Percentiles rank a stretch among this genome's conserved stretches.
Evolutionary conservation across 176 grass and related monocot genomes (phyloP).

Genomic region (Zoysia pacifica): DNA sequence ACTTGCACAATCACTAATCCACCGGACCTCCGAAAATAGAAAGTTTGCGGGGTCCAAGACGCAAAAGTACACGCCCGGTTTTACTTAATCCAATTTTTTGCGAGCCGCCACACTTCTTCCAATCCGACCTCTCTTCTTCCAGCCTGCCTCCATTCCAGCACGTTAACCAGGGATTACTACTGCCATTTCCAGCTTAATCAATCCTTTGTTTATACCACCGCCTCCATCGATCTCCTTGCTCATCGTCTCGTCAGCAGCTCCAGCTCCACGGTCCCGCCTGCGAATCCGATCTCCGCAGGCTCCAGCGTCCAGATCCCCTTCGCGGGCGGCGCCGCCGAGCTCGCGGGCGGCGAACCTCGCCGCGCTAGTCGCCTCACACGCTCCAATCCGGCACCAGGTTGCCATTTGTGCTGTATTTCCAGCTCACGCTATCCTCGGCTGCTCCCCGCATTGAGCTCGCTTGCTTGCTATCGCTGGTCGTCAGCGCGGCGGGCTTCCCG

Average conservation of each 20-base stretch:
- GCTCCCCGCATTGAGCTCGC: constrained; percentile 34
- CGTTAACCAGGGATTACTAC: not conserved
- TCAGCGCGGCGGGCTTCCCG: no score
- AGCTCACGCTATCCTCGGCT: not conserved
- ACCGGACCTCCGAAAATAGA: not conserved
- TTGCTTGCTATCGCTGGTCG: not conserved
- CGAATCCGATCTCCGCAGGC: constrained; percentile 38
- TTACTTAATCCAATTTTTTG: not conserved
- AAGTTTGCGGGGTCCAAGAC: not conserved
- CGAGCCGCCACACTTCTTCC: not conserved
- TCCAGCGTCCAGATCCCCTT: constrained; percentile 40
- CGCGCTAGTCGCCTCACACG: not conserved
- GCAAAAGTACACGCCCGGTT: constrained; percentile 15
- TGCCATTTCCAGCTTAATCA: constrained; percentile 37
- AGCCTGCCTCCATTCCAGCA: not conserved
- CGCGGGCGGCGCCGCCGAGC: constrained; percentile 15
- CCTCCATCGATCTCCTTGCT: not conserved
- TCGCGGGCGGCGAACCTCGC: not conserved
- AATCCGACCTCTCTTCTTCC: not conserved
- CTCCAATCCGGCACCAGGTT: not conserved
- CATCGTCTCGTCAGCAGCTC: constrained; percentile 1
- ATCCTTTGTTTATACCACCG: constrained; percentile 16
- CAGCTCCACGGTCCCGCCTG: constrained; percentile 22
- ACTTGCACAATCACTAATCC: not conserved
- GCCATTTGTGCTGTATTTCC: not conserved